A percentile compares a stretch with the other conserved stretches of the same genome.
phyloP scores from a whole-genome alignment of 2,329 filamentous ascomycete species.

The Neobulgaria alba region DNA sequence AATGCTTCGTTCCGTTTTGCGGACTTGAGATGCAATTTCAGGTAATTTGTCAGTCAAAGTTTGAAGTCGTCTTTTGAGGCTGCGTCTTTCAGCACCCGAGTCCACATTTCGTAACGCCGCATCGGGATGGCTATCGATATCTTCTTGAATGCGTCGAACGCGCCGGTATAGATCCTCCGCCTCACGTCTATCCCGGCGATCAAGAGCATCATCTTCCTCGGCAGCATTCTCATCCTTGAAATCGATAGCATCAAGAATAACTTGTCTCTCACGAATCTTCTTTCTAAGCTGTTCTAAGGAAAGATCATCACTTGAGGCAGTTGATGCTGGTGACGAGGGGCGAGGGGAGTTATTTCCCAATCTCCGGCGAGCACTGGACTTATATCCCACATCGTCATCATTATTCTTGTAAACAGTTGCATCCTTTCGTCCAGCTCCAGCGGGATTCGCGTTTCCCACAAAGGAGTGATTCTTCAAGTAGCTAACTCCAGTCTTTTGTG shows the following conservation, averaged over 20 bases:
- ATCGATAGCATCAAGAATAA: conserved; percentile 90
- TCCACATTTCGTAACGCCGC: conserved; percentile 61
- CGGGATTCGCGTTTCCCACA: conserved; percentile 51
- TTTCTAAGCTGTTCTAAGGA: conserved; percentile 83
- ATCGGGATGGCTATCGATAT: conserved; percentile 87
- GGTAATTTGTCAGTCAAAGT: conserved; percentile 82
- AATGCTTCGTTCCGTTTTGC: conserved; percentile 84
- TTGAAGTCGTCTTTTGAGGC: conserved; percentile 83
- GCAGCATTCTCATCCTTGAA: conserved; percentile 85
- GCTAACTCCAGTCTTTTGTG: conserved; percentile 95
- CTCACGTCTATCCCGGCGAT: conserved; percentile 82
- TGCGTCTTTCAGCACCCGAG: conserved; percentile 78
- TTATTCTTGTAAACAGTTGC: conserved; percentile 96
- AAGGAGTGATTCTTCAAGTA: conserved; percentile 96
- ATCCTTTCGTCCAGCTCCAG: conserved; percentile 67
- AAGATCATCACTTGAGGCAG: conserved; percentile 70
- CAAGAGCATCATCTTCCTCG: conserved; percentile 87
- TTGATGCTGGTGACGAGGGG: conserved; percentile 62
- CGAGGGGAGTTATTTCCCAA: conserved; percentile 67
- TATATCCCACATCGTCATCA: conserved; percentile 84
- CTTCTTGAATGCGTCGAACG: conserved; percentile 84
- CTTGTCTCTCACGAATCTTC: conserved; percentile 87
- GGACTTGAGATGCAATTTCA: conserved; percentile 83
- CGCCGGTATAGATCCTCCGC: conserved; percentile 91
- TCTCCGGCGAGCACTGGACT: conserved; percentile 84